These are phyloP conservation scores for Marsdenia floribunda DNA, from an alignment of 257 asterid species.

Conservation along the genomic window DNA sequence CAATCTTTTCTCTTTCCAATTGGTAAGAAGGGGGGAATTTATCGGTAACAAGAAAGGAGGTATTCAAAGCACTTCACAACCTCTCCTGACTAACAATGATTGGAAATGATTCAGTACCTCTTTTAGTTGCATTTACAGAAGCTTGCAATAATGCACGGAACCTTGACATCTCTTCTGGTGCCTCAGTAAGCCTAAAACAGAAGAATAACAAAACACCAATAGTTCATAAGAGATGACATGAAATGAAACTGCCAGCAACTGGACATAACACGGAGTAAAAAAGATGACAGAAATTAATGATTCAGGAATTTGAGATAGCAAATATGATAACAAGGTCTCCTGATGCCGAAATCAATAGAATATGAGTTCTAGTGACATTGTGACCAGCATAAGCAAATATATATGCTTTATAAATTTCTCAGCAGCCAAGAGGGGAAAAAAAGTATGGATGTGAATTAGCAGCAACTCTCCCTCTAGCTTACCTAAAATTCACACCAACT, in stretches of 20 bases:
- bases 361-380: neutral
- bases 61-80: neutral
- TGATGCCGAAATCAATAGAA: neutral
- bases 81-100: neutral
- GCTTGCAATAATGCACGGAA: conserved; percentile 71
- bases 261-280: neutral
- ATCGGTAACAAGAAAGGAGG: neutral
- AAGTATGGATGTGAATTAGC: neutral
- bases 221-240: neutral
- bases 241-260: neutral
- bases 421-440: neutral
- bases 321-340: neutral
- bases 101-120: conserved; percentile 33
- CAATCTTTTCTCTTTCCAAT: neutral
- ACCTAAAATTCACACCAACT: neutral
- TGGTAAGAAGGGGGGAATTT: neutral
- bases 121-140: conserved; percentile 71
- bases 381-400: neutral
- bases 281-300: neutral
- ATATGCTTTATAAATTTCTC: neutral
- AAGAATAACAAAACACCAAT: neutral
- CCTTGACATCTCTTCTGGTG: conserved; percentile 52
- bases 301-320: neutral
- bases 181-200: conserved; percentile 8
- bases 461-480: neutral